These are phyloP conservation scores for Rhodotorula toruloides DNA, from an alignment of 768 basidiomycete genomes.

Conservation along the genomic window DNA sequence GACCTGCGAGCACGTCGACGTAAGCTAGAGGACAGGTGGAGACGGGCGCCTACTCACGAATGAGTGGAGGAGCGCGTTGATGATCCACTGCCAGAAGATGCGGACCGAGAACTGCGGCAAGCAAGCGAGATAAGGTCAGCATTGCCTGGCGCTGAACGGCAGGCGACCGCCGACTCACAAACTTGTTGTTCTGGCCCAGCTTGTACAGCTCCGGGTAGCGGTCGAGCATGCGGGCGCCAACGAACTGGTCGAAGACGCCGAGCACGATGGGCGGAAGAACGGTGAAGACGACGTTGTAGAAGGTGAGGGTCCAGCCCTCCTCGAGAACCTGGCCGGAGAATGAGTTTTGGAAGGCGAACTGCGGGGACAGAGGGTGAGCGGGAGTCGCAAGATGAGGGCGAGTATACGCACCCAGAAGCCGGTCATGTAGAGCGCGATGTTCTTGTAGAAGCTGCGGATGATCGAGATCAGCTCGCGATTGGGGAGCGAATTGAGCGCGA, in stretches of 20 bases:
- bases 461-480: background rate
- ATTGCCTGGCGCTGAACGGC: no score
- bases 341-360: conserved; percentile 99
- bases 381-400: no score
- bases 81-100: conserved; percentile 87
- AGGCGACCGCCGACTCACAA: conserved; percentile 50
- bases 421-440: conserved; percentile 96
- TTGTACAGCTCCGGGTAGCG: conserved; percentile 94
- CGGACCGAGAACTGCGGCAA: conserved; percentile 62
- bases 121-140: background rate
- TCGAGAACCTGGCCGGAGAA: conserved; percentile 98
- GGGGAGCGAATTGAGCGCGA: background rate
- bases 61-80: conserved; percentile 83
- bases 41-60: conserved; percentile 54
- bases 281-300: conserved; percentile 83
- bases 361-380: no score
- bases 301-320: conserved; percentile 96
- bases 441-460: conserved; percentile 68
- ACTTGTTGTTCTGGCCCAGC: conserved; percentile 87
- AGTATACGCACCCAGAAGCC: conserved; percentile 80
- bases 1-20: conserved; percentile 64
- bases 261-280: conserved; percentile 94
- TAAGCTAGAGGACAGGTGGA: no score
- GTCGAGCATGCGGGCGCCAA: conserved; percentile 91
- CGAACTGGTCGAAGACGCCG: conserved; percentile 96